phyloP scores from a whole-genome alignment of 352 stramenopile species.

The Phytophthora meadii region DNA sequence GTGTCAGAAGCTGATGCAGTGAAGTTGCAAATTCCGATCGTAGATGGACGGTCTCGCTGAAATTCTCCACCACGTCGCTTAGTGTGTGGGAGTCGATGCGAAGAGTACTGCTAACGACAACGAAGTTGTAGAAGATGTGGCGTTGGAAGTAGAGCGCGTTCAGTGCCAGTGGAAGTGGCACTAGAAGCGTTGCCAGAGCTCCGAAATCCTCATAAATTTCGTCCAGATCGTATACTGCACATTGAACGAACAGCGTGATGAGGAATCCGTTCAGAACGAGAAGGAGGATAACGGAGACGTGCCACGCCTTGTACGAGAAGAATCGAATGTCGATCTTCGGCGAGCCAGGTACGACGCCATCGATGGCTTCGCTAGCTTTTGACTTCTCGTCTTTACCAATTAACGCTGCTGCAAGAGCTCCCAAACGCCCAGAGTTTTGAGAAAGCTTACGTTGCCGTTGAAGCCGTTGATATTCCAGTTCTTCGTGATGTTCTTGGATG shows the following conservation, averaged over 20 bases:
- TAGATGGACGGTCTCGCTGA: constrained; percentile 56
- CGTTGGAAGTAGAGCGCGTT: constrained; percentile 64
- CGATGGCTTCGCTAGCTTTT: constrained; percentile 6
- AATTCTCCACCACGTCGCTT: constrained; percentile 63
- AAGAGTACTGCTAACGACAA: constrained; percentile 59
- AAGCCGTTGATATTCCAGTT: constrained; percentile 26
- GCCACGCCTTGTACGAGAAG: constrained; percentile 71
- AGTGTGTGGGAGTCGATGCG: constrained; percentile 59
- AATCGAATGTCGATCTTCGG: constrained; percentile 40
- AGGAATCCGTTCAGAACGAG: constrained; percentile 74
- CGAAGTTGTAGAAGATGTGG: constrained; percentile 65
- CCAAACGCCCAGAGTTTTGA: background rate
- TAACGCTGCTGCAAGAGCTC: constrained; percentile 1
- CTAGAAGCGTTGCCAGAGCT: constrained; percentile 26
- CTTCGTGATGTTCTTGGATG: constrained; percentile 32
- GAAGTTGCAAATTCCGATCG: constrained; percentile 54
- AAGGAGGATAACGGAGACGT: constrained; percentile 63
- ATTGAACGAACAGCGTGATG: constrained; percentile 63
- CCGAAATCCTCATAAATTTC: constrained; percentile 44
- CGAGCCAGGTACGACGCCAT: constrained; percentile 16
- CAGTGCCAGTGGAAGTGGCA: constrained; percentile 48
- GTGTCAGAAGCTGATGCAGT: constrained; percentile 30
- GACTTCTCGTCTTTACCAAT: background rate
- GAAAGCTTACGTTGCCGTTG: constrained; percentile 14
- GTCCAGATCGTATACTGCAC: constrained; percentile 53